These are phyloP conservation scores for Colletotrichum magnum DNA, from an alignment of 2,329 filamentous ascomycete genomes.

Conservation along the genomic window DNA sequence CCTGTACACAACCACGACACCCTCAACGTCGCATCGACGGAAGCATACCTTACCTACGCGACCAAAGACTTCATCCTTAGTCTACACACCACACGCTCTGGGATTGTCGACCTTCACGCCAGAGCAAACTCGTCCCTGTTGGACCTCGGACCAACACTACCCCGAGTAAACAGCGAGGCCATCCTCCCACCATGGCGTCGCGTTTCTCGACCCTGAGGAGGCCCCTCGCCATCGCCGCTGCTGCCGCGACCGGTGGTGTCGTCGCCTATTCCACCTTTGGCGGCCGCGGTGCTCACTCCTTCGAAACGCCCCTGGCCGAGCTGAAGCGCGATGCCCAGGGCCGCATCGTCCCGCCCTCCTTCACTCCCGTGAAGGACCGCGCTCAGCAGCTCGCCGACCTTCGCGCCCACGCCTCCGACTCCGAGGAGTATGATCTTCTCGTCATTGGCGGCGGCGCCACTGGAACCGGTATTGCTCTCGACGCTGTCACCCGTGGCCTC, in stretches of 20 bases:
- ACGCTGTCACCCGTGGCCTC: slow-evolving; percentile 83
- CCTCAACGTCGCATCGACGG: neutral
- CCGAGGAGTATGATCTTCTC: slow-evolving; percentile 80
- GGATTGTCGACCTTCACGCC: slow-evolving; percentile 16
- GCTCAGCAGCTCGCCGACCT: slow-evolving; percentile 57
- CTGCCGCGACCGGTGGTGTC: slow-evolving; percentile 45
- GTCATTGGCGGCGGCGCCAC: slow-evolving; percentile 86
- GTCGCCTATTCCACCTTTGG: slow-evolving; percentile 48
- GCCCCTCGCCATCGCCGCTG: slow-evolving; percentile 51
- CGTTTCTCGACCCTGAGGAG: slow-evolving; percentile 53
- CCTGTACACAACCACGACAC: neutral
- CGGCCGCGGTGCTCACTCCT: slow-evolving; percentile 47
- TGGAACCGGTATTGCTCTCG: slow-evolving; percentile 84
- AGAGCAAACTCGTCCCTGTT: slow-evolving; percentile 2
- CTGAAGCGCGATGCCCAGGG: slow-evolving; percentile 53
- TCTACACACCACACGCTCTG: neutral
- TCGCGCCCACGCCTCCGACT: slow-evolving; percentile 52
- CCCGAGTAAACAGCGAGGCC: slow-evolving; percentile 5
- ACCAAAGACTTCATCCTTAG: neutral
- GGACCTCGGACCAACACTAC: slow-evolving; percentile 24
- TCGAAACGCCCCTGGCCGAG: slow-evolving; percentile 51
- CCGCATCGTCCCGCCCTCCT: slow-evolving; percentile 55
- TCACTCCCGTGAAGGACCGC: slow-evolving; percentile 52
- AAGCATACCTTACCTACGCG: neutral
- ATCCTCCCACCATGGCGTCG: slow-evolving; percentile 49